Evolutionary conservation across 306 rosid genomes (phyloP), one percentile per base, ranked within the genome.

Genomic region (Lathyrus sativus): DNA sequence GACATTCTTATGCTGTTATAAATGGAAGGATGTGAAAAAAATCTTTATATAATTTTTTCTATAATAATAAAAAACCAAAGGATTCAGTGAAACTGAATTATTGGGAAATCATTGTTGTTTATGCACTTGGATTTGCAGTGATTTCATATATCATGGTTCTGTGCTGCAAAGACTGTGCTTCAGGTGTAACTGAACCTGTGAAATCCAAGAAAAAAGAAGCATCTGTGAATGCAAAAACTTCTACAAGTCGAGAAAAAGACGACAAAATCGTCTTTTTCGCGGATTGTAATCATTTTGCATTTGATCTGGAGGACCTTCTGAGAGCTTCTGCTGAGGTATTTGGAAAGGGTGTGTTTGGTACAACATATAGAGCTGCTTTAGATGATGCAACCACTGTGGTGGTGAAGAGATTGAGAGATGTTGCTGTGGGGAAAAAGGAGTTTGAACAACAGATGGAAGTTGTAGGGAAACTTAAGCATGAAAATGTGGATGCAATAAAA

Each of bases 271-370:
- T 80, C 38, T 93, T 93, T 80, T 88, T 90, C 70, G 91, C 82
- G 63, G 89, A 81, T 14, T 80, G 80, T 71, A 78, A 26, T 49
- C 82, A 26, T 49, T 79, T 88, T 60, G 89, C 93, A 60, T 93
- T 93, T 76, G 95, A 93, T 71, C 45, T 93, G 44, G 99, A 93
- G 72, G 99, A 93, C 66, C 74, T 93, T 76, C 65, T 90, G 84
- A 85, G 91, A 37, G 92, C 99, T 0, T 93, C 99, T 49, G 92
- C 97, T 24, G 95, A 88, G 81, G 86, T 93, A 22, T 95, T 93
- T 11, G 97, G 97, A 41, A 93, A 90, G 72, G 99, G 99, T 50
- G 81, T 82, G 18, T 88, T 83, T 9, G 95, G 97, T n/a, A 88
- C 88, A 29, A 81, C 97, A 0, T 93, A 93, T 57, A 93, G 84